These are phyloP conservation scores for Pelargonium australe DNA, from an alignment of 441 rosid species.

Conservation along the genomic window DNA sequence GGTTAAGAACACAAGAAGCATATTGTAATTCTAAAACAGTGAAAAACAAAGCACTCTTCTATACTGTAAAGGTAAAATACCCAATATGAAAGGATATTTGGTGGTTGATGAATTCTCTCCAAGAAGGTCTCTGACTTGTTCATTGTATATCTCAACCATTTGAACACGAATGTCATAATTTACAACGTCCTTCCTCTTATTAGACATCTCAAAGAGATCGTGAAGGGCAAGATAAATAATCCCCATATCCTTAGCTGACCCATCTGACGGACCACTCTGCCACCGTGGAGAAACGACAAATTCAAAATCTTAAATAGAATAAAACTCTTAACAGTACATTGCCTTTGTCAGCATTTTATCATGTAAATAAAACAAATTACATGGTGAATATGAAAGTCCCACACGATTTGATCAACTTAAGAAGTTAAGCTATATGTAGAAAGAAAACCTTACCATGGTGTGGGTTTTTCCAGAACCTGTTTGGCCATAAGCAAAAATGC, in stretches of 20 bases:
- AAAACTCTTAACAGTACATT: neutral
- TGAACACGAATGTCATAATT: slow-evolving; percentile 67
- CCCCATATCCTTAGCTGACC: slow-evolving; percentile 54
- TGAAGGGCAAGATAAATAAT: slow-evolving; percentile 72
- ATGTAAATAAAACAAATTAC: neutral
- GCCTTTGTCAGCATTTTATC: neutral
- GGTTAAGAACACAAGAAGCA: slow-evolving; percentile 37
- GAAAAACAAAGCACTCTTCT: neutral
- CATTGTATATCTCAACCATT: slow-evolving; percentile 92
- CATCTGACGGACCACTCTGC: slow-evolving; percentile 68
- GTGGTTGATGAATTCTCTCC: slow-evolving; percentile 50
- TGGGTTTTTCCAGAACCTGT: slow-evolving; percentile 93
- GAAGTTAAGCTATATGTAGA: slow-evolving; percentile 9
- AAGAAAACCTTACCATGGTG: slow-evolving; percentile 60
- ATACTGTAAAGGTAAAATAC: slow-evolving; percentile 5
- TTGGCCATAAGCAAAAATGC: slow-evolving; percentile 96
- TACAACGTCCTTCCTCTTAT: slow-evolving; percentile 47
- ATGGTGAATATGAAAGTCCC: neutral
- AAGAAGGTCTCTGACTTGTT: slow-evolving; percentile 88
- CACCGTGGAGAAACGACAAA: slow-evolving; percentile 19
- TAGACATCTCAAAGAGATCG: slow-evolving; percentile 65
- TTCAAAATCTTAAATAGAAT: slow-evolving; percentile 2
- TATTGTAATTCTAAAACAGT: neutral
- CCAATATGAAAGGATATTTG: slow-evolving; percentile 69
- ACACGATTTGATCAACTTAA: slow-evolving; percentile 11